Percentiles rank a stretch among this genome's conserved stretches.
phyloP scores from a whole-genome alignment of 345 rosid genomes.

The Heritiera littoralis region DNA sequence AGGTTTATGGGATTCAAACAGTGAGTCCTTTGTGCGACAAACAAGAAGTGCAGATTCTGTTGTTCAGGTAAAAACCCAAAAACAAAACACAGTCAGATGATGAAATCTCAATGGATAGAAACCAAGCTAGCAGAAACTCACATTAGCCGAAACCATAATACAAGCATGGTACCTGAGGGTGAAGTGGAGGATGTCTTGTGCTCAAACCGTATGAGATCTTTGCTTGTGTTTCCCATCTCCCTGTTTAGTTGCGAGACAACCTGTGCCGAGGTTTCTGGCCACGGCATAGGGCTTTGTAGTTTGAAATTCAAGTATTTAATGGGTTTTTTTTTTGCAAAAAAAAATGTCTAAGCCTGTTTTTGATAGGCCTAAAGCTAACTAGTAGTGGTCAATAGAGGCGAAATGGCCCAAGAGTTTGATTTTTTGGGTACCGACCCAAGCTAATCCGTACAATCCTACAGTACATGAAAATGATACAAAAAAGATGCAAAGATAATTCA shows the following conservation, averaged over 20 bases:
- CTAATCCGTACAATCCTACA: no score
- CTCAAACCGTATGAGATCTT: slow-evolving; percentile 50
- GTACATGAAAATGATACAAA: no score
- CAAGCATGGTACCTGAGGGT: slow-evolving; percentile 30
- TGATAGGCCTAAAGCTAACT: background rate
- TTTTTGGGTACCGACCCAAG: no score
- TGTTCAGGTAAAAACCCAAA: slow-evolving; percentile 12
- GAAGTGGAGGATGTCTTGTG: slow-evolving; percentile 32
- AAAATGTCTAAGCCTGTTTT: background rate
- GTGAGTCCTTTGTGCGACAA: slow-evolving; percentile 25
- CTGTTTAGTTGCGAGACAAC: background rate
- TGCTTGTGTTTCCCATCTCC: slow-evolving; percentile 40
- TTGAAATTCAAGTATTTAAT: background rate
- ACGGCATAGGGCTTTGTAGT: background rate
- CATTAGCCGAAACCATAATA: no score
- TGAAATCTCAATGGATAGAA: background rate
- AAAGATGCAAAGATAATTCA: no score
- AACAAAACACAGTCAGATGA: background rate
- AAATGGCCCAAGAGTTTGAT: no score
- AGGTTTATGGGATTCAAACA: slow-evolving; percentile 23
- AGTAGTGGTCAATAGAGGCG: no score
- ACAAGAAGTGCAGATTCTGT: slow-evolving; percentile 54
- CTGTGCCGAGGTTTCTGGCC: background rate
- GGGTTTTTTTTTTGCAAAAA: background rate
- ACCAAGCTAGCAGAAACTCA: background rate